Evolutionary conservation across 306 rosid species (phyloP), one percentile per base, ranked within the genome.

Genomic region (Crotalaria pallida): DNA sequence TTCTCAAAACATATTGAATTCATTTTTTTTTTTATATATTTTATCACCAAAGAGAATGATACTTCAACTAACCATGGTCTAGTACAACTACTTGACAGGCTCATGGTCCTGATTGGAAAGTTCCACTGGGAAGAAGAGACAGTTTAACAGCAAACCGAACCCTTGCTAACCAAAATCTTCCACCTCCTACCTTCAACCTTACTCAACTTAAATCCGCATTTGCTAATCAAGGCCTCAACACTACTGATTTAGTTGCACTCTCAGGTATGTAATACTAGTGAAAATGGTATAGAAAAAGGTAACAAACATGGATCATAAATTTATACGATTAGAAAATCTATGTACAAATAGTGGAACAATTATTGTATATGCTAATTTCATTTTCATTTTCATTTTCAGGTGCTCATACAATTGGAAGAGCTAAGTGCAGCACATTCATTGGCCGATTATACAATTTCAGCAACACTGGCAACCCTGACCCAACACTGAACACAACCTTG

Each of bases 111-210:
- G 33, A 66, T 10, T 88, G 93, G 90, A 6, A 34, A 33, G 79
- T 79, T 67, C 80, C 22, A 22, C 5, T 85, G 7, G 90, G 93
- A 67, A 83, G 93, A 77, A 83, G 82, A 62, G 90, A 85, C 40
- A 77, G 88, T 58, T 63, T 71, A 23, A 88, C 63, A 0, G 85
- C 93, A 21, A 83, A 57, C 44, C 10, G 6, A n/a, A 71, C 56
- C 2, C 75, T 64, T 4, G 90, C 88, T 6, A 16, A 7, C 51
- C 6, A 10, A 19, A 67, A 9, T 29, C 85, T 88, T 81, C 93
- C 93, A 0, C 10, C 33, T 16, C 80, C 86, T 4, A 0, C 4
- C 2, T 48, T 19, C 16, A 49, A 68, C 7, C 73, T 86, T 0
- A 72, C 40, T 5, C 5, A 6, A 57, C 79, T 86, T 2, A 65